phyloP scores from a whole-genome alignment of 495 filamentous ascomycete genomes.

The Cenococcum geophilum region DNA sequence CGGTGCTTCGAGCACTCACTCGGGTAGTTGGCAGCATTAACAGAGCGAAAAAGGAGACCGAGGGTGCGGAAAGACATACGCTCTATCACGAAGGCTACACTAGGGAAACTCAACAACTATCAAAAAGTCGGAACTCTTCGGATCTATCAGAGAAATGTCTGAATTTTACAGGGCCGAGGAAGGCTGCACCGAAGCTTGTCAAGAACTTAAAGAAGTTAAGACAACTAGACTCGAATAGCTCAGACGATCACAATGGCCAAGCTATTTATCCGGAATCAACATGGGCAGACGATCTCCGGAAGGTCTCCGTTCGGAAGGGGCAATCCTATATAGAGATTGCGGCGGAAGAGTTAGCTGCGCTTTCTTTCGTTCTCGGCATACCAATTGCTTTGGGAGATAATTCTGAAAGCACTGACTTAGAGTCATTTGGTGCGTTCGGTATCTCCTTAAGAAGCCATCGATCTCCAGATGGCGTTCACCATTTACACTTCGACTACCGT shows the following conservation, averaged over 20 bases:
- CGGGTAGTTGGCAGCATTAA: no score
- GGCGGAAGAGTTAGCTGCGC: not conserved
- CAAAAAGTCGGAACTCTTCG: not conserved
- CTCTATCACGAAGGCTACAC: no score
- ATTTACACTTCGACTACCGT: not conserved
- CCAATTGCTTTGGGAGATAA: not conserved
- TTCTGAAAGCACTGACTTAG: not conserved
- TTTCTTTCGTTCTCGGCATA: conserved; percentile 1
- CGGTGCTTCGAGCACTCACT: no score
- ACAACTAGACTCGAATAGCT: not conserved
- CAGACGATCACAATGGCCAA: not conserved
- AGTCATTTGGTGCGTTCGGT: not conserved
- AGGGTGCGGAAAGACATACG: no score
- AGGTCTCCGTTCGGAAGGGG: not conserved
- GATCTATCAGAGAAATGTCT: not conserved
- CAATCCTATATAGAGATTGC: not conserved
- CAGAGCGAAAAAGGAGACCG: no score
- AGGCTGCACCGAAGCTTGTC: no score
- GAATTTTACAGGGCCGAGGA: not conserved
- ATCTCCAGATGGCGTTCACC: not conserved
- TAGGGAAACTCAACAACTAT: no score
- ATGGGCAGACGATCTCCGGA: not conserved
- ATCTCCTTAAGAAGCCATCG: not conserved
- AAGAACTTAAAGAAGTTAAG: not conserved
- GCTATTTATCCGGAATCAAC: not conserved